Evolutionary conservation across 305 asterid genomes (phyloP).

Genomic region (Coffea humblotiana): DNA sequence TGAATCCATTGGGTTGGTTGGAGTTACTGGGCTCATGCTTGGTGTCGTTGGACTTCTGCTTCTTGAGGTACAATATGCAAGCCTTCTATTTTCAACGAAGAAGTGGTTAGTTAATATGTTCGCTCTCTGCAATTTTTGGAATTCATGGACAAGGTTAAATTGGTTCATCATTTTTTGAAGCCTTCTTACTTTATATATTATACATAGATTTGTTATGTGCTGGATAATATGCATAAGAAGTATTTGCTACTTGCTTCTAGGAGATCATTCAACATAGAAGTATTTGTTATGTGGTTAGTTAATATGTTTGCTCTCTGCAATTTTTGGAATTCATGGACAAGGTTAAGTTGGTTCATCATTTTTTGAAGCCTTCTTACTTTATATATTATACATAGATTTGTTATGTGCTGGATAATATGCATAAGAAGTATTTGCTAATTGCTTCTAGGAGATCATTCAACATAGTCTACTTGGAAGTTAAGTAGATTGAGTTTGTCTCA

Average conservation of each 20-base stretch:
- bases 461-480: neutral
- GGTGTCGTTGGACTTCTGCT: constrained; percentile 91
- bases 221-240: neutral
- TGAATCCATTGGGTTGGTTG: constrained; percentile 71
- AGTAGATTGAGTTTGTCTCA: neutral
- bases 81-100: neutral
- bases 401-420: neutral
- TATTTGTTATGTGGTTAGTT: neutral
- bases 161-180: neutral
- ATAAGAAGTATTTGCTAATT: neutral
- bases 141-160: neutral
- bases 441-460: neutral
- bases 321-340: neutral
- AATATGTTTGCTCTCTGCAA: neutral
- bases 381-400: neutral
- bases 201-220: neutral
- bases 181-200: neutral
- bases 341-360: neutral
- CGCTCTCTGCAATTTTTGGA: neutral
- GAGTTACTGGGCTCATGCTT: constrained; percentile 83
- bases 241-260: neutral
- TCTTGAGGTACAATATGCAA: constrained; percentile 64
- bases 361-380: neutral
- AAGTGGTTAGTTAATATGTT: neutral
- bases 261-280: neutral